Base-by-base conservation (phyloP, 2,329 filamentous ascomycete genomes). In the Xylariaceae sp. region DNA sequence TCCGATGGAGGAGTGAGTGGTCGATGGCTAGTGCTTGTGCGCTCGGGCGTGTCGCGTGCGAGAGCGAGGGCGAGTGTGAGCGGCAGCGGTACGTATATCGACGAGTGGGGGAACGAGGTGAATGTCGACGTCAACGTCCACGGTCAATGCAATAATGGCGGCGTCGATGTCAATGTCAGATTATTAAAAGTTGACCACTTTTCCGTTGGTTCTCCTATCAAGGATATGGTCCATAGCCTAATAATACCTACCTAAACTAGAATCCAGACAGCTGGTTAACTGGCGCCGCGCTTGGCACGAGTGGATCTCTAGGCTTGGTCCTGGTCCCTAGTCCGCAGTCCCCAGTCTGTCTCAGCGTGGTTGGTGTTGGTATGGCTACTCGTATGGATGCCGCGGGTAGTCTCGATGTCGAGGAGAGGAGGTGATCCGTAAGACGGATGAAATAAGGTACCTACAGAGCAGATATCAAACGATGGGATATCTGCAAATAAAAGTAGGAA, bases 191-290 rank as follows among this genome's bases (percentile, higher is more conserved):
- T 55, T 59, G 54, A 53, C 48, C 50, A 62, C 55, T 61, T 61
- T 64, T 59, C 56, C 56, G 60, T 51, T 56, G 50, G 47, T 10
- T 64, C 62, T 62, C 62, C 62, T 64, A 60, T 64, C 62, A 54
- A 62, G 59, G 57, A 54, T 58, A 39, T 50, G 17, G 47, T 45
- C 42, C 42, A 45, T 45, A 45, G 42, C 42, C 23, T 51, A 51
- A 51, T 34, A 34, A 15, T 51, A 45, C 42, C 42, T 51, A 45
- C 42, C 42, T 45, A 57, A 56, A 59, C 58, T 57, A 51, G 61
- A 49, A 51, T 45, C 55, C 49, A 51, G 6, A 39, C 49, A 48
- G 56, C 48, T 59, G 59, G 59, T 55, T 56, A 58, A 59, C 58
- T 64, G 57, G 61, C 59, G 56, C 17, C 9, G 11, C n/a, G 37